phyloP scores from a whole-genome alignment of 139 green algal species.

The Tetratostichococcus sp. region DNA sequence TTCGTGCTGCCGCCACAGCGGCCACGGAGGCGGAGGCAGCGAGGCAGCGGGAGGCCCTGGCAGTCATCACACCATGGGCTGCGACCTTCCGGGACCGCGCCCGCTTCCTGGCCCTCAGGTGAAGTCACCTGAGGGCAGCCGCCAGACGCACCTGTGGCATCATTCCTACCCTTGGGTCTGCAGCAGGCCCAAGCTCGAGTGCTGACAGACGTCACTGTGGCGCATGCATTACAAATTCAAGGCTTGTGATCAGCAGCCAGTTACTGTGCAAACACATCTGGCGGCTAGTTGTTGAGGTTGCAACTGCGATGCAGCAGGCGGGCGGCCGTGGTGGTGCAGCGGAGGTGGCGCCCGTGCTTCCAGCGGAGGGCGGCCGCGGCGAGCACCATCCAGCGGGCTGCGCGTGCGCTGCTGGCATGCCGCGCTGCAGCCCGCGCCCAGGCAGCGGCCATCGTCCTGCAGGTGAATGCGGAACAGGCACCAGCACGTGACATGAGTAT shows the following conservation, averaged over 20 bases:
- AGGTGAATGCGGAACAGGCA: not conserved
- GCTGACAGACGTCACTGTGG: too few species aligned
- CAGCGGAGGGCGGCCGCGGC: conserved; percentile 9
- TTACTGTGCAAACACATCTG: too few species aligned
- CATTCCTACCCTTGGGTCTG: too few species aligned
- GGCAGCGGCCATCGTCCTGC: conserved; percentile 4
- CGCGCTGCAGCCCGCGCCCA: not conserved
- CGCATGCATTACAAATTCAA: too few species aligned
- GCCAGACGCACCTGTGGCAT: too few species aligned
- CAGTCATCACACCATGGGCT: conserved; percentile 35
- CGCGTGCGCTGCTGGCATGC: conserved; percentile 9
- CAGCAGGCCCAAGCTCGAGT: too few species aligned
- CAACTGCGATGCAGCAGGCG: conserved; percentile 10
- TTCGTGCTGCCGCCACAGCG: not conserved
- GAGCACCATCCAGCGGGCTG: conserved; percentile 14
- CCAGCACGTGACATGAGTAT: too few species aligned
- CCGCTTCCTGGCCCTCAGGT: conserved; percentile 28
- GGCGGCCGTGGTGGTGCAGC: conserved; percentile 22
- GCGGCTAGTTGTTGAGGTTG: too few species aligned
- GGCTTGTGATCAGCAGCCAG: too few species aligned
- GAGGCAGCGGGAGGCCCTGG: conserved; percentile 16
- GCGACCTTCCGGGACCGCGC: conserved; percentile 11
- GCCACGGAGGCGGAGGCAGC: not conserved
- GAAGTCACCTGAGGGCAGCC: not conserved
- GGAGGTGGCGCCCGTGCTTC: conserved; percentile 9